Base-by-base conservation (phyloP, 139 green algal genomes). In the Chlorella sp. region DNA sequence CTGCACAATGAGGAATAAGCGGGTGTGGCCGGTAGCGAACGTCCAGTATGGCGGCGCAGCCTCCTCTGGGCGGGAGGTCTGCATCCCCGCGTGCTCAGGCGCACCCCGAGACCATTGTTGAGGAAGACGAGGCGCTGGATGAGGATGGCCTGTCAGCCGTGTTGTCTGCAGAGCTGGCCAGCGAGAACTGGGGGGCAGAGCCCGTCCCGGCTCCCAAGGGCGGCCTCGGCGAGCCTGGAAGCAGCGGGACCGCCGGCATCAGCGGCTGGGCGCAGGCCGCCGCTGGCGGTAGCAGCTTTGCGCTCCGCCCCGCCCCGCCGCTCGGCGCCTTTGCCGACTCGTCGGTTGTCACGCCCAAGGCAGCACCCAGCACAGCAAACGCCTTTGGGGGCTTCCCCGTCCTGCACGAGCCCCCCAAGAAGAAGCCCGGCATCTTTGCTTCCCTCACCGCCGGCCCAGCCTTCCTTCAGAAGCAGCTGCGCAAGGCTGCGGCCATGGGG, bases 401-500 rank as follows among this genome's bases (percentile, higher is more conserved):
- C 1, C 30, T 15, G 71, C 32, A 16, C 2, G 32, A n/a, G 12
- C 71, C 32, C 14, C 32, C 71, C 32, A 78, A 78, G 32, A 78
- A 78, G 71, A 78, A 78, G 71, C 71, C 71, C 11, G 71, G 71
- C 71, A 78, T 78, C 71, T 34, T 78, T 32, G 34, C 71, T 39
- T 78, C 71, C 30, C 71, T 78, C 39, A 83, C 39, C 37, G 78
- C 78, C 0, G 78, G 78, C 39, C 78, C 78, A 11, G 78, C 78
- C 39, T 83, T 83, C 12, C 78, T 83, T 26, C 78, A 83, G 78
- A 57, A n/a, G 39, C 78, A 83, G 39, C 78, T 83, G 78, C 39
- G 36, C 30, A 78, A 34, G 32, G 32, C 34, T n/a, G 32, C 71
- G 30, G 36, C 32, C 71, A 30, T 78, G 71, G 71, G 12, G 3